A percentile compares a stretch with the other conserved stretches of the same genome.
phyloP scores from a whole-genome alignment of 768 basidiomycete species.

The Termitomyces sp. region DNA sequence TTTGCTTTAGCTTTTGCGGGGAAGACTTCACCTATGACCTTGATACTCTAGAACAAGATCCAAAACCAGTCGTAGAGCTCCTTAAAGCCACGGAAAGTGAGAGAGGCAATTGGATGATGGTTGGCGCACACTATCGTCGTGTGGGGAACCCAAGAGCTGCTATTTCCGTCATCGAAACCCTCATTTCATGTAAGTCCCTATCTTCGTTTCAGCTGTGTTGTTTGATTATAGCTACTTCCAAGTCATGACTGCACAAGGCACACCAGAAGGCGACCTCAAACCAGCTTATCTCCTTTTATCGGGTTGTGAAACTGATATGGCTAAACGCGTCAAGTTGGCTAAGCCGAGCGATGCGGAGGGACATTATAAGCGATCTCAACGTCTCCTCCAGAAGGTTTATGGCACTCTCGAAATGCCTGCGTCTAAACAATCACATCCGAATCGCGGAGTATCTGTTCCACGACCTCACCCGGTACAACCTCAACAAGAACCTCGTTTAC shows the following conservation, averaged over 20 bases:
- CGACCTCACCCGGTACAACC: neutral
- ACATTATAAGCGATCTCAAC: constrained; percentile 38
- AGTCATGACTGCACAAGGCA: constrained; percentile 39
- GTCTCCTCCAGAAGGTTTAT: constrained; percentile 49
- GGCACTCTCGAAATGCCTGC: constrained; percentile 20
- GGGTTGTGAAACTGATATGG: constrained; percentile 50
- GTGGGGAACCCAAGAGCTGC: constrained; percentile 43
- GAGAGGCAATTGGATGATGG: constrained; percentile 53
- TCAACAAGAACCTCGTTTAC: neutral
- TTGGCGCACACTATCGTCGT: constrained; percentile 50
- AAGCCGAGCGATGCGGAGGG: constrained; percentile 19
- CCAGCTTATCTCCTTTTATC: constrained; percentile 53
- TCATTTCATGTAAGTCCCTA: constrained; percentile 42
- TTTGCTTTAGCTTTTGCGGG: constrained; percentile 35
- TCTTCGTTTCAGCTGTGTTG: neutral
- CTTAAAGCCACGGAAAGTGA: constrained; percentile 42
- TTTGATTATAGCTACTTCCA: constrained; percentile 5
- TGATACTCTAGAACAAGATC: constrained; percentile 38
- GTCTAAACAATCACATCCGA: neutral
- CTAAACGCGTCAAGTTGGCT: constrained; percentile 23
- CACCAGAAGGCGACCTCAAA: constrained; percentile 36
- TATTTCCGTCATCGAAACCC: constrained; percentile 35
- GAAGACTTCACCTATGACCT: constrained; percentile 42
- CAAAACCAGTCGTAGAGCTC: constrained; percentile 40
- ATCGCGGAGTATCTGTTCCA: neutral